A percentile compares a stretch with the other conserved stretches of the same genome.
Conservation (phyloP, 306 rosid genomes). For the Canavalia ensiformis region DNA sequence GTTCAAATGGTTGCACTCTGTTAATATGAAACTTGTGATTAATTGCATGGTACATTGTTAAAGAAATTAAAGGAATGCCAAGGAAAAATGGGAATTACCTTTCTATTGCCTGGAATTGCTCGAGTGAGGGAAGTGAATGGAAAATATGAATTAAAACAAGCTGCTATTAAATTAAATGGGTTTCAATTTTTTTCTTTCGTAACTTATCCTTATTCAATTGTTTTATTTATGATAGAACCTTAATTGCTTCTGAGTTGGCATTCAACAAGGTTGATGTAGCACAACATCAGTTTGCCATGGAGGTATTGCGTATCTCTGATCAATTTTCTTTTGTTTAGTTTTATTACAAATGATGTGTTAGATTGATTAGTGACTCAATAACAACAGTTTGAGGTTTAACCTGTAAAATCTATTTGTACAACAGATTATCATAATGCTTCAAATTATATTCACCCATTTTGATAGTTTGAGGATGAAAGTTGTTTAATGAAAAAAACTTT, state of each 20-base stretch:
- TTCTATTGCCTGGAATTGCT: no score
- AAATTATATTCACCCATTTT: conserved; percentile 9
- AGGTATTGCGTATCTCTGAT: conserved; percentile 64
- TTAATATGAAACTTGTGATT: no score
- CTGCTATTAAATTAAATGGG: no score
- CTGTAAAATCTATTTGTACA: not conserved
- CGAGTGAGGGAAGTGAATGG: no score
- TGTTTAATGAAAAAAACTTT: conserved; percentile 14
- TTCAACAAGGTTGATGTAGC: conserved; percentile 90
- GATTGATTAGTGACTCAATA: conserved; percentile 18
- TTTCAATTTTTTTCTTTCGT: no score
- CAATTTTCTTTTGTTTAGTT: conserved; percentile 16
- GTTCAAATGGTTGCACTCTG: no score
- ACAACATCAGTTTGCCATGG: conserved; percentile 86
- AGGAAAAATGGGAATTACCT: no score
- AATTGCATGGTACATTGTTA: no score
- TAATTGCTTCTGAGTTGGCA: conserved; percentile 50
- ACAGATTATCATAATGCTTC: not conserved
- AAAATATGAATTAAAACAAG: no score
- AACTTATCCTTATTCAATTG: no score
- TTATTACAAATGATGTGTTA: not conserved
- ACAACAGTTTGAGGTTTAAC: not conserved
- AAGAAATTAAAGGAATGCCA: no score
- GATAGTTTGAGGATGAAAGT: conserved; percentile 31
- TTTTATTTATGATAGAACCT: no score